A percentile compares a stretch with the other conserved stretches of the same genome.
Evolutionary conservation across 441 rosid species (phyloP).

Genomic region (Populus hybrid): DNA sequence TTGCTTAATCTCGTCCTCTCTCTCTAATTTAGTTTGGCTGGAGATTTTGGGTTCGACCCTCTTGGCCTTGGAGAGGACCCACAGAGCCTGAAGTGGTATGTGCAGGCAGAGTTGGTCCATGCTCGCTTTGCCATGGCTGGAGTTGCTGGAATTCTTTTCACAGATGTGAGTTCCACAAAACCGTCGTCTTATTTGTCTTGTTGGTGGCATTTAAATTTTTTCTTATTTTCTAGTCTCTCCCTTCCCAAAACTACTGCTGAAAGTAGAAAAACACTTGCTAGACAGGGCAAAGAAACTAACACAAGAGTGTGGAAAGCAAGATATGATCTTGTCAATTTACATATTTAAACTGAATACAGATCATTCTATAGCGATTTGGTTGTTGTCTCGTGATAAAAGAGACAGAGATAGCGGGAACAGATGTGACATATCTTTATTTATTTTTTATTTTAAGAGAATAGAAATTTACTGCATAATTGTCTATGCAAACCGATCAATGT

Average conservation of each 20-base stretch:
- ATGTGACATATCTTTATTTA: too few species aligned
- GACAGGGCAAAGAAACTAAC: not conserved
- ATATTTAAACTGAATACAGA: not conserved
- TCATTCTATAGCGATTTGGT: too few species aligned
- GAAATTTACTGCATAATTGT: too few species aligned
- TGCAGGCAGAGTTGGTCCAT: conserved; percentile 93
- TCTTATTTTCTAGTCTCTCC: not conserved
- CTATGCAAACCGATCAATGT: too few species aligned
- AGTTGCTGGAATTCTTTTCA: conserved; percentile 87
- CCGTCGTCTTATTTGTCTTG: not conserved
- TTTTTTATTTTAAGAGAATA: too few species aligned
- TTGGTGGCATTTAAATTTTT: not conserved
- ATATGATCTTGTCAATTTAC: not conserved
- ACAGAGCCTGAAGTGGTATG: conserved; percentile 89
- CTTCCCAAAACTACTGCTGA: not conserved
- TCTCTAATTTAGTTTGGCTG: conserved; percentile 50
- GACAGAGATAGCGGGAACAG: too few species aligned
- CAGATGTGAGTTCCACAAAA: conserved; percentile 51
- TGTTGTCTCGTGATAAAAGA: too few species aligned
- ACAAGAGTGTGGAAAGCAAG: not conserved
- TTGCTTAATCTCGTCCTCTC: conserved; percentile 3
- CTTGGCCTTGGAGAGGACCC: conserved; percentile 94
- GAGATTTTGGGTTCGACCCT: conserved; percentile 92
- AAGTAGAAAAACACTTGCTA: not conserved
- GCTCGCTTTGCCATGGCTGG: conserved; percentile 95